A percentile compares a stretch with the other conserved stretches of the same genome.
Evolutionary conservation across 768 basidiomycete genomes (phyloP).

Genomic region (Xerocomus potaroensis): DNA sequence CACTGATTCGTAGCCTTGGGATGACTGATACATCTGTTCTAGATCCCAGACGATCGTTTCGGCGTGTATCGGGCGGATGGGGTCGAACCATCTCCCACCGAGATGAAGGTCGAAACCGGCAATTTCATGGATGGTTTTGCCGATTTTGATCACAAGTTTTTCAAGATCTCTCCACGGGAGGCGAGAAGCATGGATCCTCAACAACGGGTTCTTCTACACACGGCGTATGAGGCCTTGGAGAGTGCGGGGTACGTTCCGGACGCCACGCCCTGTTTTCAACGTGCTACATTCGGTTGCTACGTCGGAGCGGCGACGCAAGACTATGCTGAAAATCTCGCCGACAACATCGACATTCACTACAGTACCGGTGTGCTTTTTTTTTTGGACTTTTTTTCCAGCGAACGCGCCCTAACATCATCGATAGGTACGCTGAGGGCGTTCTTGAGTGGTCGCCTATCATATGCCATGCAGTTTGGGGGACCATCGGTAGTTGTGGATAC

Average conservation of each 20-base stretch:
- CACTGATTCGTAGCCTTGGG: neutral
- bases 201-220: conserved; percentile 63
- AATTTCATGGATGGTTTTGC: conserved; percentile 60
- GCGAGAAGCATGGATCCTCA: conserved; percentile 76
- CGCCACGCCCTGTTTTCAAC: conserved; percentile 46
- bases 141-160: conserved; percentile 67
- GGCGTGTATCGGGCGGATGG: conserved; percentile 32
- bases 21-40: conserved; percentile 4
- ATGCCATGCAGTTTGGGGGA: conserved; percentile 62
- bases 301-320: conserved; percentile 69
- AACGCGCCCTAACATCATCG: neutral
- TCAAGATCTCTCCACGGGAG: conserved; percentile 70
- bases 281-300: conserved; percentile 58
- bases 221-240: conserved; percentile 66
- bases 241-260: conserved; percentile 66
- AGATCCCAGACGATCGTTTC: conserved; percentile 67
- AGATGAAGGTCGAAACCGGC: conserved; percentile 50
- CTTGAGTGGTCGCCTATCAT: conserved; percentile 67
- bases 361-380: conserved; percentile 47
- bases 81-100: conserved; percentile 31
- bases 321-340: conserved; percentile 59
- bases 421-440: conserved; percentile 63
- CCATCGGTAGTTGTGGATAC: conserved; percentile 73
- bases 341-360: conserved; percentile 67
- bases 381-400: neutral